Conservation (phyloP, 1,284 basidiomycete species). For the Naganishia albida region DNA sequence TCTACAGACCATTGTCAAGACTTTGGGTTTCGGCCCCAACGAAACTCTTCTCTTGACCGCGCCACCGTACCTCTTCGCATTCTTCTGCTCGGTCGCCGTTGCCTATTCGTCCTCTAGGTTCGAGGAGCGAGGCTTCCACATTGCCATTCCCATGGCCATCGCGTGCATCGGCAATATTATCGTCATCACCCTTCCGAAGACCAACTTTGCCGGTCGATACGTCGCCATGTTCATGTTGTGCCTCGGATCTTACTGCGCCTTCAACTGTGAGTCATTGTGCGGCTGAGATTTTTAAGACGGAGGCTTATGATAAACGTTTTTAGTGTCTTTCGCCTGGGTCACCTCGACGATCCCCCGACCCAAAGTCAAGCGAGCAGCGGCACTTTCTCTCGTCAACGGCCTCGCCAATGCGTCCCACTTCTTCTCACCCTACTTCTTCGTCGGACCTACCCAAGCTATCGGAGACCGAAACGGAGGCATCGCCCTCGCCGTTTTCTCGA, state of each 20-base stretch:
- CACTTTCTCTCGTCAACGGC: conserved; percentile 34
- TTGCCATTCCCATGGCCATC: conserved; percentile 37
- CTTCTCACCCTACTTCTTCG: conserved; percentile 34
- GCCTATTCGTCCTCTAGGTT: conserved; percentile 21
- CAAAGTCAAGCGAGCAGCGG: conserved; percentile 29
- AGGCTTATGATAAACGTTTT: background rate
- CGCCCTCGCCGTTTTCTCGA: conserved; percentile 33
- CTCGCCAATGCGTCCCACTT: conserved; percentile 34
- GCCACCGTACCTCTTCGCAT: conserved; percentile 40
- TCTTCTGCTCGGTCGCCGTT: conserved; percentile 37
- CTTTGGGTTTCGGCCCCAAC: conserved; percentile 41
- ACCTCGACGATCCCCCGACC: conserved; percentile 32
- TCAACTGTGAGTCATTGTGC: conserved; percentile 10
- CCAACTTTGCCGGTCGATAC: conserved; percentile 31
- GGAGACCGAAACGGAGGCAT: conserved; percentile 29
- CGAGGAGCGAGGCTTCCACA: conserved; percentile 19
- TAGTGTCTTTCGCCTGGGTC: conserved; percentile 33
- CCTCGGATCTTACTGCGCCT: conserved; percentile 32
- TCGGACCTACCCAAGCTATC: conserved; percentile 1
- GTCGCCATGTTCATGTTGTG: conserved; percentile 32
- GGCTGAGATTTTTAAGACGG: background rate
- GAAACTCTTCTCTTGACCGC: conserved; percentile 46
- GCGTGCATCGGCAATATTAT: conserved; percentile 26
- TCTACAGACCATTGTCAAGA: conserved; percentile 34
- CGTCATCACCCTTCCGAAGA: conserved; percentile 22